A percentile compares a stretch with the other conserved stretches of the same genome.
phyloP scores from a whole-genome alignment of 371 early-diverging fungal genomes.

The Rhizopus stolonifer region DNA sequence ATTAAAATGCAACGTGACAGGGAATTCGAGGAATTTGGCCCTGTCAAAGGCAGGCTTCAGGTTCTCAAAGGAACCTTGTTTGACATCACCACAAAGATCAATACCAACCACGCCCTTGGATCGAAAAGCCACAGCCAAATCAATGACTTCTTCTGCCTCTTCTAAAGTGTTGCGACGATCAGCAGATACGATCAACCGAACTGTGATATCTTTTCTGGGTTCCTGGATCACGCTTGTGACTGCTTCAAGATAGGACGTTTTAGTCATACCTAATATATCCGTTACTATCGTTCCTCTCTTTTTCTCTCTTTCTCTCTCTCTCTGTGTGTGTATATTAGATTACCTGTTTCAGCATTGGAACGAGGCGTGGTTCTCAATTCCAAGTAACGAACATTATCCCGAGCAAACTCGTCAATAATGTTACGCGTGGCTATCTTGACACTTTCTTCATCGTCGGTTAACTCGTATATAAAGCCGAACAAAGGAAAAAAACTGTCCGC shows the following conservation, averaged over 20 bases:
- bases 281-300: too few species aligned
- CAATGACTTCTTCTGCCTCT: conserved; percentile 54
- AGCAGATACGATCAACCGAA: conserved; percentile 53
- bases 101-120: conserved; percentile 56
- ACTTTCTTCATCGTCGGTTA: conserved; percentile 52
- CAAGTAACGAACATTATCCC: conserved; percentile 57
- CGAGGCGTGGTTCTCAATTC: conserved; percentile 66
- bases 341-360: conserved; percentile 40
- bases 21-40: conserved; percentile 50
- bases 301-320: too few species aligned
- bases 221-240: conserved; percentile 41
- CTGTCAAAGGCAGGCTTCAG: conserved; percentile 52
- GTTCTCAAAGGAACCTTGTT: conserved; percentile 40
- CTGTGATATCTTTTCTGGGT: conserved; percentile 39
- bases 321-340: neutral
- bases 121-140: conserved; percentile 50
- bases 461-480: conserved; percentile 56
- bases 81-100: conserved; percentile 66
- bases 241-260: conserved; percentile 50
- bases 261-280: conserved; percentile 61
- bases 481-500: conserved; percentile 52
- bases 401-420: conserved; percentile 56
- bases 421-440: conserved; percentile 41
- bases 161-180: conserved; percentile 57
- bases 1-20: conserved; percentile 60